phyloP scores from a whole-genome alignment of 169 alveolate genomes.

The Eimeria acervulina region DNA sequence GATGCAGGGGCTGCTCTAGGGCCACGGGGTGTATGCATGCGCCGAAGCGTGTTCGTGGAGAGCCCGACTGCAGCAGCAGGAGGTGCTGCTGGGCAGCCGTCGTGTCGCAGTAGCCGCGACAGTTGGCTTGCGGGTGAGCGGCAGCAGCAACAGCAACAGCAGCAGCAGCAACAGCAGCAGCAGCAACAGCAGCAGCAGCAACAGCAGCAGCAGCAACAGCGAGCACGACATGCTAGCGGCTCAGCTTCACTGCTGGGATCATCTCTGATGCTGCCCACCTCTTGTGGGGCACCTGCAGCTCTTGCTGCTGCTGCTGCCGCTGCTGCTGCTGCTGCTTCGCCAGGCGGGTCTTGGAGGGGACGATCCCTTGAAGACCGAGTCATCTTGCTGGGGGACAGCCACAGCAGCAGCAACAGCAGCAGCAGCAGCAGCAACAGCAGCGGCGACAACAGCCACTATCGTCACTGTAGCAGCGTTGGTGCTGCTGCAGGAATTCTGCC shows the following conservation, averaged over 20 bases:
- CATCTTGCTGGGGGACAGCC: not conserved
- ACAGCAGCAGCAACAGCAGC: not conserved
- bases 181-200: constrained; percentile 25
- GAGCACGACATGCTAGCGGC: not conserved
- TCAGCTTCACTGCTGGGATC: not conserved
- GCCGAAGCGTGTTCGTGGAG: constrained; percentile 55
- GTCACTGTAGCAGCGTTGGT: constrained; percentile 7
- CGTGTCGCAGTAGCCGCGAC: not conserved
- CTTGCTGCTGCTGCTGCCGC: constrained; percentile 32
- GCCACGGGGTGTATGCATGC: not conserved
- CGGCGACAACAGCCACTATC: not conserved
- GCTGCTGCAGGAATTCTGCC: not conserved
- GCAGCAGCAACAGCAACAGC: no score
- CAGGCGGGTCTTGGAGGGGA: constrained; percentile 52
- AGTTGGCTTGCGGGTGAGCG: not conserved
- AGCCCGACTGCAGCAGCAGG: constrained; percentile 7
- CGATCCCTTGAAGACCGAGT: constrained; percentile 6
- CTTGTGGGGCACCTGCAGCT: constrained; percentile 24
- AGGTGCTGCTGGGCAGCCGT: constrained; percentile 13
- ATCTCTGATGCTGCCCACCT: not conserved
- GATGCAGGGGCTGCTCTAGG: not conserved
- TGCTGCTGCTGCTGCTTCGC: constrained; percentile 19
- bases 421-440: constrained; percentile 22
- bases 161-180: no score
- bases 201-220: constrained; percentile 12